These are phyloP conservation scores for Sporothrix luriei DNA, from an alignment of 2,329 filamentous ascomycete species.

Conservation along the genomic window DNA sequence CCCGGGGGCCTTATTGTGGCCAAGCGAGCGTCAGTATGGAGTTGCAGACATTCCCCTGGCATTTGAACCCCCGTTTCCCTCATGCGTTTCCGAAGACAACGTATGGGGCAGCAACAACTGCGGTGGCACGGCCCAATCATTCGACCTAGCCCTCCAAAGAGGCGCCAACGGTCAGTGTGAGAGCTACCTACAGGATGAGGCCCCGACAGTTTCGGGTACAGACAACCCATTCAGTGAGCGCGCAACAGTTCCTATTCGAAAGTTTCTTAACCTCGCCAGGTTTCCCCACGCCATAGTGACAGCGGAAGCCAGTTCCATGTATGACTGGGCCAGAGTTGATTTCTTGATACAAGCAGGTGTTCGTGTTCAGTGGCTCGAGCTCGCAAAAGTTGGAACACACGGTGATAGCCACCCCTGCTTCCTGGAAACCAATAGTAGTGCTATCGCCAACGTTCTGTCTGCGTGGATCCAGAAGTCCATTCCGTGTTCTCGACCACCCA, in stretches of 20 bases:
- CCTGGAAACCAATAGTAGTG: conserved; percentile 55
- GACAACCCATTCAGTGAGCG: not conserved
- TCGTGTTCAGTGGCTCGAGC: conserved; percentile 47
- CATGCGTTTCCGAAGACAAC: not conserved
- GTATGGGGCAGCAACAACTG: too few relatives aligned
- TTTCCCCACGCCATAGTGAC: conserved; percentile 56
- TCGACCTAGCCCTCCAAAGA: conserved; percentile 21
- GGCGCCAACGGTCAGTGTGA: conserved; percentile 22
- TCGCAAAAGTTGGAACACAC: conserved; percentile 49
- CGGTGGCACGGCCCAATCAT: not conserved
- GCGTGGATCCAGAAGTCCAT: conserved; percentile 29
- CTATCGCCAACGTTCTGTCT: conserved; percentile 42
- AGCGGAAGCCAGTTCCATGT: conserved; percentile 54
- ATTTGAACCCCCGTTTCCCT: conserved; percentile 45
- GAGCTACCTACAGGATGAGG: conserved; percentile 35
- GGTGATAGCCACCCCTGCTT: conserved; percentile 62
- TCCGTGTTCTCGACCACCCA: not conserved
- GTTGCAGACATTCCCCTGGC: conserved; percentile 43
- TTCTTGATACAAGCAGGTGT: conserved; percentile 59
- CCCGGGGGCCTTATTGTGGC: not conserved
- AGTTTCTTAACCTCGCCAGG: conserved; percentile 52
- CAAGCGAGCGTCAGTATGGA: conserved; percentile 30
- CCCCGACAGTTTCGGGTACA: not conserved
- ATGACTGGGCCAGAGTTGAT: conserved; percentile 57
- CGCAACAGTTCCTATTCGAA: conserved; percentile 38